These are phyloP conservation scores for Chrysanthemum lavandulifolium DNA, from an alignment of 129 eudicot genomes.

Conservation along the genomic window DNA sequence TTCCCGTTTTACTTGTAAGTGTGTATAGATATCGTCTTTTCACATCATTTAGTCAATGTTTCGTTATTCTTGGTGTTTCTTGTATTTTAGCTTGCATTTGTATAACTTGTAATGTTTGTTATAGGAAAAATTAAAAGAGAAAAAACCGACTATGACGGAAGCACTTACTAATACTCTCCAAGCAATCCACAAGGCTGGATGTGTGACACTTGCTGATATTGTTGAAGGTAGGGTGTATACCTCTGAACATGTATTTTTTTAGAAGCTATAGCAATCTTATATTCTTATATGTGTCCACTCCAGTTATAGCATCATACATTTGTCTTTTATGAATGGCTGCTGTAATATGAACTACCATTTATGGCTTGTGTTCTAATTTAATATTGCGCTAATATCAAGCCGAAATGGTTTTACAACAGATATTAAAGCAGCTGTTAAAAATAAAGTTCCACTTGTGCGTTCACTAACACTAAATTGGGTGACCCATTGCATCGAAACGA, in stretches of 20 bases:
- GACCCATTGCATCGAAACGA: constrained; percentile 87
- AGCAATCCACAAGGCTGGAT: constrained; percentile 93
- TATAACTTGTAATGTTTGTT: constrained; percentile 18
- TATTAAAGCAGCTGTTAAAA: constrained; percentile 83
- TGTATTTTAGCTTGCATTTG: not conserved
- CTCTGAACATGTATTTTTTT: not conserved
- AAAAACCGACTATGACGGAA: constrained; percentile 84
- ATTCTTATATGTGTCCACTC: no score
- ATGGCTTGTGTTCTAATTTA: not conserved
- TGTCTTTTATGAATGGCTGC: not conserved
- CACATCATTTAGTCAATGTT: not conserved
- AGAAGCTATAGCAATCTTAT: not conserved
- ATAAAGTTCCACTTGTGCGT: constrained; percentile 98
- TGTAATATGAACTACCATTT: not conserved
- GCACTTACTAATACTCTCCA: constrained; percentile 89
- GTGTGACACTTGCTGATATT: constrained; percentile 77
- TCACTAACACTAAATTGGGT: constrained; percentile 92
- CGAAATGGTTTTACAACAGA: constrained; percentile 53
- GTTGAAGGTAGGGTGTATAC: constrained; percentile 62
- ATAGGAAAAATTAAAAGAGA: constrained; percentile 98
- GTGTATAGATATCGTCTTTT: constrained; percentile 6
- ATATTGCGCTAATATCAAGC: constrained; percentile 10
- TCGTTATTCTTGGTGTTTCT: not conserved
- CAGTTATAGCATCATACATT: not conserved
- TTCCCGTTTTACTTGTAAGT: constrained; percentile 87